These are phyloP conservation scores for Stevia rebaudiana DNA, from an alignment of 140 eudicot genomes.

Conservation along the genomic window DNA sequence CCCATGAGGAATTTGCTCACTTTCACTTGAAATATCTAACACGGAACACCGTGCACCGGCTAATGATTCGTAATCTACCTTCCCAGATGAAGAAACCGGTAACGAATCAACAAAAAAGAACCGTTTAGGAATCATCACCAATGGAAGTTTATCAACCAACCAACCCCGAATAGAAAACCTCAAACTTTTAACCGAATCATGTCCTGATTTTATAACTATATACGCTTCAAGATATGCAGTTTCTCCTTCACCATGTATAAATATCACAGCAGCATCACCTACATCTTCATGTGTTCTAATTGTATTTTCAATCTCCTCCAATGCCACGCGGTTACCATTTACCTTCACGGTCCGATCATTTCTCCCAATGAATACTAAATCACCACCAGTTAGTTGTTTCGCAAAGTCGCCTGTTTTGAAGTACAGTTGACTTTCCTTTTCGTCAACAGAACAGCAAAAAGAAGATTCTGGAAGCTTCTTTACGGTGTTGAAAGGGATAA, in stretches of 20 bases:
- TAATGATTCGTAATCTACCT: conserved; percentile 58
- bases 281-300: conserved; percentile 55
- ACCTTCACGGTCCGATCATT: conserved; percentile 72
- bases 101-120: conserved; percentile 41
- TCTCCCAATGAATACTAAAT: conserved; percentile 68
- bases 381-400: conserved; percentile 64
- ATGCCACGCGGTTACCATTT: conserved; percentile 80
- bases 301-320: conserved; percentile 72
- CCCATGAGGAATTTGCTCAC: conserved; percentile 28
- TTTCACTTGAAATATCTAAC: conserved; percentile 20
- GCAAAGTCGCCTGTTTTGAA: conserved; percentile 86
- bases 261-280: conserved; percentile 71
- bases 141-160: conserved; percentile 63
- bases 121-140: conserved; percentile 57
- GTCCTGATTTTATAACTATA: conserved; percentile 34
- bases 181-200: conserved; percentile 23
- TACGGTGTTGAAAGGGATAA: conserved; percentile 30
- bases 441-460: conserved; percentile 21
- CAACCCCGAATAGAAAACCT: conserved; percentile 49
- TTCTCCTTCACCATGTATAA: conserved; percentile 35
- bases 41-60: conserved; percentile 26
- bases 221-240: conserved; percentile 52
- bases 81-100: conserved; percentile 71
- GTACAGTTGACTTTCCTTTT: conserved; percentile 25
- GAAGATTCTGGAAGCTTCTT: conserved; percentile 31